Evolutionary conservation across 495 filamentous ascomycete species (phyloP).

Genomic region (Tuber microsphaerosporum): DNA sequence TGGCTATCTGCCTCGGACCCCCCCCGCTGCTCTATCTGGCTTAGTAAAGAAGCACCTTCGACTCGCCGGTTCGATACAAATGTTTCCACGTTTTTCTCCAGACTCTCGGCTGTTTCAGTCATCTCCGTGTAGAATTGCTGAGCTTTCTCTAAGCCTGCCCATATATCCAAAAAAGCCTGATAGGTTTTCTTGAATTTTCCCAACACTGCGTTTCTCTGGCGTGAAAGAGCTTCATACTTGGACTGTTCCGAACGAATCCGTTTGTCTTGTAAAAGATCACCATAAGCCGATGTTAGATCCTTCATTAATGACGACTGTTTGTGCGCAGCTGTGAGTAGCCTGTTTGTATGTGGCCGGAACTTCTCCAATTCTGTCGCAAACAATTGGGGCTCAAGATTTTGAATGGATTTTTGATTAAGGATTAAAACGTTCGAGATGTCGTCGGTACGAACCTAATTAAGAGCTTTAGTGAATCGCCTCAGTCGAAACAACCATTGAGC

Average conservation of each 20-base stretch:
- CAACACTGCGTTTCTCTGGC: constrained; percentile 73
- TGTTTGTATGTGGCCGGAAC: constrained; percentile 85
- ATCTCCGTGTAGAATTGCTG: constrained; percentile 92
- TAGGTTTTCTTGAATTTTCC: constrained; percentile 84
- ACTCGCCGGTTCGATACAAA: constrained; percentile 91
- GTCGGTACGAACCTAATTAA: constrained; percentile 73
- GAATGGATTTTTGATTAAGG: constrained; percentile 89
- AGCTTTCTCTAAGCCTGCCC: constrained; percentile 73
- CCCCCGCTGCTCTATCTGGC: constrained; percentile 73
- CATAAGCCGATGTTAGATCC: constrained; percentile 82
- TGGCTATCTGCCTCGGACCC: constrained; percentile 74
- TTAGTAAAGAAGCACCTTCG: constrained; percentile 82
- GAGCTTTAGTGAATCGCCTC: constrained; percentile 39
- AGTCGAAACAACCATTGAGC: background rate
- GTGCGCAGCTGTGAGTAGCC: constrained; percentile 83
- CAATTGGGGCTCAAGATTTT: constrained; percentile 78
- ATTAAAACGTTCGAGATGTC: constrained; percentile 97
- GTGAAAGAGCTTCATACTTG: constrained; percentile 81
- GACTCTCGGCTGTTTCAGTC: constrained; percentile 84
- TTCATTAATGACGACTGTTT: constrained; percentile 92
- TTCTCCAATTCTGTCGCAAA: constrained; percentile 95
- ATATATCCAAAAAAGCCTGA: constrained; percentile 86
- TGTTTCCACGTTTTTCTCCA: constrained; percentile 93
- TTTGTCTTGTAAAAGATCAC: constrained; percentile 84
- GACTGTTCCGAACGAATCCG: constrained; percentile 86